A percentile compares a stretch with the other conserved stretches of the same genome.
phyloP scores from a whole-genome alignment of 1,284 basidiomycete genomes.

The Tremellales sp. region DNA sequence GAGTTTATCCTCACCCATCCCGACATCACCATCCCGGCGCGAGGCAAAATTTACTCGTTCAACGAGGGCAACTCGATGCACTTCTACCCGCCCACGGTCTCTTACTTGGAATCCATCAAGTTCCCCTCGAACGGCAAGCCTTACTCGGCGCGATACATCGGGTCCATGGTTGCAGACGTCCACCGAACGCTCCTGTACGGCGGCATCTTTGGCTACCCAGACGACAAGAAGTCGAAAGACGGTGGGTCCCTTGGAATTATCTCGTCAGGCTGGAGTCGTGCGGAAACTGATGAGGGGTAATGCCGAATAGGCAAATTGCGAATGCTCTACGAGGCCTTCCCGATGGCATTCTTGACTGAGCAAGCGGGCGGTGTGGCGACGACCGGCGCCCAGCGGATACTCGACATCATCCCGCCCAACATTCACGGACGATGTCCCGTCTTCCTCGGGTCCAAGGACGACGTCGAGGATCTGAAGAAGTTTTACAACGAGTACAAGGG shows the following conservation, averaged over 20 bases:
- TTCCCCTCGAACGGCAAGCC: constrained; percentile 69
- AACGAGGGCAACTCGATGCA: constrained; percentile 98
- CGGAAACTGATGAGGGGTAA: neutral
- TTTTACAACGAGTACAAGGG: constrained; percentile 59
- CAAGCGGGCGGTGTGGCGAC: constrained; percentile 97
- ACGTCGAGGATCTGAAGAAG: constrained; percentile 83
- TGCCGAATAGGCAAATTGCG: constrained; percentile 73
- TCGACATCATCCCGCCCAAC: constrained; percentile 81
- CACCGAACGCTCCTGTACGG: constrained; percentile 96
- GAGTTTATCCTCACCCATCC: constrained; percentile 99
- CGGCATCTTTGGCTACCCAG: constrained; percentile 97
- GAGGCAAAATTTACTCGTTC: constrained; percentile 99
- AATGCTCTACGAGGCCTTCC: constrained; percentile 96
- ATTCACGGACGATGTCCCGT: constrained; percentile 94
- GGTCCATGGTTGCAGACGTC: constrained; percentile 79
- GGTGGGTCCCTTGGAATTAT: constrained; percentile 14
- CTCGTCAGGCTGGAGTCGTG: neutral
- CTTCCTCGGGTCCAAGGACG: constrained; percentile 91
- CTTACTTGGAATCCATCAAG: constrained; percentile 95
- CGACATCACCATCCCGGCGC: constrained; percentile 85
- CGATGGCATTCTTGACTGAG: constrained; percentile 96
- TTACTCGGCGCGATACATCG: constrained; percentile 93
- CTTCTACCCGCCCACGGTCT: constrained; percentile 79
- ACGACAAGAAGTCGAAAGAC: constrained; percentile 94
- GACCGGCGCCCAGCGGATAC: constrained; percentile 84